Evolutionary conservation across 1,284 basidiomycete species (phyloP), one percentile per base, ranked within the genome.

Genomic region (Veloboletus limbatus): DNA sequence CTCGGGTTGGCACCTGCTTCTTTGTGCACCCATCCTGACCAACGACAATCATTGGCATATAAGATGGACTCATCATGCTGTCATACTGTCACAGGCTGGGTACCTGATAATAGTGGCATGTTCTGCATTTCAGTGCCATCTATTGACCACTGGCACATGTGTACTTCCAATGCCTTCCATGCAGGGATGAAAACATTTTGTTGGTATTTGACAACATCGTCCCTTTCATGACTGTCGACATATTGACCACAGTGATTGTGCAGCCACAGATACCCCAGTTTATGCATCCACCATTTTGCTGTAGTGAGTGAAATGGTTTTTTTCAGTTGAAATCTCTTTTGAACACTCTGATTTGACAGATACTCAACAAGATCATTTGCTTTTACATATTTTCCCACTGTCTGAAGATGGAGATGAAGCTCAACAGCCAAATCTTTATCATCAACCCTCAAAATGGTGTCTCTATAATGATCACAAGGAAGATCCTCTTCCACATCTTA

Each of bases 11-110:
- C 34, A n/a, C 25, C 48, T 34, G 47, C 45, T 8, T 27, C 24
- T 1, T 27, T 32, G 25, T 54, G 39, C 11, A 45, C 35, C 60
- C 60, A 62, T 10, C 36, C 21, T 0, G 30, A 48, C 8, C 43
- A 31, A 9, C 41, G 37, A 5, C 50, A 47, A 39, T 63, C 54
- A 49, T 63, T 49, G 9, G 49, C 60, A 53, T 59, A 62, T 43
- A 63, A 63, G 8, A 47, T 60, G 10, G 53, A 57, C 40, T 59
- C 54, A 44, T 54, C 47, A 27, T 57, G 61, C 4, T 18, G 41
- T 42, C 50, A 52, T n/a, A 34, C 10, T 9, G 36, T 36, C 13
- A 40, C 41, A 4, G 10, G 39, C 5, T 22, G 20, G 21, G n/a
- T n/a, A n/a, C n/a, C n/a, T n/a, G n/a, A n/a, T n/a, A n/a, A n/a